Conservation (phyloP, 331 rosid genomes). For the Malus hybrid region DNA sequence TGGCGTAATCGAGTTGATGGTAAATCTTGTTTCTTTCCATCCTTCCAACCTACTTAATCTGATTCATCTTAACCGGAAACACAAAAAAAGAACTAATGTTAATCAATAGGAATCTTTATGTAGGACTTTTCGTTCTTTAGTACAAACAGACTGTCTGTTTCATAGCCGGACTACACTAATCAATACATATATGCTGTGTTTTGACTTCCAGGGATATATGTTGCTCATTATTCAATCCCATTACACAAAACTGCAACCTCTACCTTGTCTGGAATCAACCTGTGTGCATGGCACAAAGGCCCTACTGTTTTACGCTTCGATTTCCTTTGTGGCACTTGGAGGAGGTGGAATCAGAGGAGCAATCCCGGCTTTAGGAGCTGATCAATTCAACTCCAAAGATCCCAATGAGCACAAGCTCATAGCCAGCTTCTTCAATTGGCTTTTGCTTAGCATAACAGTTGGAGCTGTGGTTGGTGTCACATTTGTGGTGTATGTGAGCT, state of each 20-base stretch:
- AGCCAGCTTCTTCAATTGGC: conserved; percentile 54
- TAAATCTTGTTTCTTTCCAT: neutral
- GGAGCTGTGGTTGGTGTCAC: conserved; percentile 48
- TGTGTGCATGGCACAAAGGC: conserved; percentile 45
- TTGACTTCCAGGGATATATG: conserved; percentile 35
- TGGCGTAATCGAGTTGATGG: conserved; percentile 36
- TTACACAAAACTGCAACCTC: conserved; percentile 32
- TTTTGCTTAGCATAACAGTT: conserved; percentile 32
- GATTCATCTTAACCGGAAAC: too few relatives aligned
- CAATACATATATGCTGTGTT: neutral
- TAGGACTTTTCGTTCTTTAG: too few relatives aligned
- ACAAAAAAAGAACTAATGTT: too few relatives aligned
- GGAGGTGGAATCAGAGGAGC: conserved; percentile 55
- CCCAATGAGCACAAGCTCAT: conserved; percentile 28
- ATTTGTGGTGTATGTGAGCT: conserved; percentile 45
- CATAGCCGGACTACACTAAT: too few relatives aligned
- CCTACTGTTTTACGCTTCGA: conserved; percentile 28
- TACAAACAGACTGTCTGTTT: too few relatives aligned
- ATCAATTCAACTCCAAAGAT: conserved; percentile 39
- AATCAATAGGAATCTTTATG: neutral
- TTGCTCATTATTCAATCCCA: conserved; percentile 46
- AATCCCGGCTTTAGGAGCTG: conserved; percentile 50
- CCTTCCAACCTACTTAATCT: neutral
- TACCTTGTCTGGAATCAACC: conserved; percentile 24
- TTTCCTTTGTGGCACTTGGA: conserved; percentile 46